Evolutionary conservation across 371 early-diverging fungal genomes (phyloP), one percentile per base, ranked within the genome.

Genomic region (Actinomortierella wolfii): DNA sequence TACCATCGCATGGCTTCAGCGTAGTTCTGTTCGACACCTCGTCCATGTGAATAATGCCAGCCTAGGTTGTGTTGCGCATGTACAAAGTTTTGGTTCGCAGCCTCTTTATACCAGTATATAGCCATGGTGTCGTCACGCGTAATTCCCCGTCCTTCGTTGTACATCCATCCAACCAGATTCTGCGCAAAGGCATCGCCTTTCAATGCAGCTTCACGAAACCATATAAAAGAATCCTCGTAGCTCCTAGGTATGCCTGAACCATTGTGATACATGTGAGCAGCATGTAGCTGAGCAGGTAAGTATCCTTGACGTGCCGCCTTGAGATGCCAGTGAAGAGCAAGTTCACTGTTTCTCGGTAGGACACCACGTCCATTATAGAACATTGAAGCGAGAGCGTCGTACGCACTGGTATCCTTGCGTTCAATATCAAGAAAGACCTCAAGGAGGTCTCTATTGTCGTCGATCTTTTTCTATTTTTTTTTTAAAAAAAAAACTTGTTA

Each of bases 21-120:
- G 43, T 81, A 79, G 67, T 89, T 77, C 59, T 79, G 76, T 21
- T 65, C 75, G 1, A 89, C 82, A 14, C 90, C 89, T 58, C 84
- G 77, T 23, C 88, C 91, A 73, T 93, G 88, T 43, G 94, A 92
- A 71, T 89, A 93, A 50, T 90, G 92, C 67, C 93, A 91, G 1
- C 93, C 96, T 7, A 93, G 80, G 59, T 93, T 93, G 78, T 94
- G 91, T 65, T 92, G 92, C 18, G 94, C 92, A 51, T 92, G 68
- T n/a, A 90, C 83, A 61, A 93, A 91, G 18, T 92, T 91, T 65
- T 92, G 92, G 0, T 79, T 64, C 0, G 93, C 92, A 0, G 94
- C 92, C 52, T 79, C 77, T n/a, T 77, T 81, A 75, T 92, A 95
- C 93, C 93, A 94, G 51, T 82, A 92, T 11, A 80, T 58, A 13